Percentiles rank a stretch among this genome's conserved stretches.
Evolutionary conservation across 2,329 filamentous ascomycete genomes (phyloP).

Genomic region (Xylaria hypoxylon): DNA sequence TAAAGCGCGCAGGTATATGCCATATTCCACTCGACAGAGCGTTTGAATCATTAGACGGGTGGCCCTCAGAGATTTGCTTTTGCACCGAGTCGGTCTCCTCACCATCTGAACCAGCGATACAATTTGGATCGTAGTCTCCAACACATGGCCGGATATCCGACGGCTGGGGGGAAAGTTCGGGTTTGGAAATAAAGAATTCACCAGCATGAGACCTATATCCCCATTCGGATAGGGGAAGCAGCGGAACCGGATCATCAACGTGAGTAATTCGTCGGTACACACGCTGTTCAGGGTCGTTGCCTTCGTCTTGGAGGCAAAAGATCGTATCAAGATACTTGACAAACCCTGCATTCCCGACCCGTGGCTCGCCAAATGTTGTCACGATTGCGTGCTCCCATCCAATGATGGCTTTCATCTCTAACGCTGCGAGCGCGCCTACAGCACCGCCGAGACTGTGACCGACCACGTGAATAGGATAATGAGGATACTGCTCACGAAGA

Average conservation of each 20-base stretch:
- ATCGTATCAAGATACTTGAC: slow-evolving; percentile 66
- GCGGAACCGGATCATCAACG: slow-evolving; percentile 84
- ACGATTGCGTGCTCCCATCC: slow-evolving; percentile 80
- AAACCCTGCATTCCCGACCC: slow-evolving; percentile 69
- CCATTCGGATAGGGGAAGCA: slow-evolving; percentile 89
- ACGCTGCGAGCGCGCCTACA: slow-evolving; percentile 85
- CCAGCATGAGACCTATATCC: slow-evolving; percentile 86
- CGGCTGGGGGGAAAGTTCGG: slow-evolving; percentile 73
- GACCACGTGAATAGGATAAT: slow-evolving; percentile 80
- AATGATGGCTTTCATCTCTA: slow-evolving; percentile 79
- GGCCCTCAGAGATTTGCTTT: slow-evolving; percentile 43
- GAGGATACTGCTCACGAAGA: slow-evolving; percentile 70
- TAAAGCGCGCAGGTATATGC: slow-evolving; percentile 70
- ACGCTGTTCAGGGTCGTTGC: slow-evolving; percentile 51
- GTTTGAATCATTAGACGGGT: slow-evolving; percentile 39
- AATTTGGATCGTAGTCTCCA: slow-evolving; percentile 77
- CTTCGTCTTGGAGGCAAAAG: slow-evolving; percentile 58
- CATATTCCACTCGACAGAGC: slow-evolving; percentile 60
- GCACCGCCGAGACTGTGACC: slow-evolving; percentile 95
- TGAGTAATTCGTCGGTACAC: slow-evolving; percentile 86
- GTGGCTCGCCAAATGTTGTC: slow-evolving; percentile 94
- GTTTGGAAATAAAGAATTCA: slow-evolving; percentile 86
- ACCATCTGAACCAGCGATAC: slow-evolving; percentile 72
- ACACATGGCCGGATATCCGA: slow-evolving; percentile 77
- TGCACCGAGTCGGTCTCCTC: slow-evolving; percentile 42